Evolutionary conservation across 192 early-diverging fungal genomes (phyloP).

Genomic region (Entrophospora sp.): DNA sequence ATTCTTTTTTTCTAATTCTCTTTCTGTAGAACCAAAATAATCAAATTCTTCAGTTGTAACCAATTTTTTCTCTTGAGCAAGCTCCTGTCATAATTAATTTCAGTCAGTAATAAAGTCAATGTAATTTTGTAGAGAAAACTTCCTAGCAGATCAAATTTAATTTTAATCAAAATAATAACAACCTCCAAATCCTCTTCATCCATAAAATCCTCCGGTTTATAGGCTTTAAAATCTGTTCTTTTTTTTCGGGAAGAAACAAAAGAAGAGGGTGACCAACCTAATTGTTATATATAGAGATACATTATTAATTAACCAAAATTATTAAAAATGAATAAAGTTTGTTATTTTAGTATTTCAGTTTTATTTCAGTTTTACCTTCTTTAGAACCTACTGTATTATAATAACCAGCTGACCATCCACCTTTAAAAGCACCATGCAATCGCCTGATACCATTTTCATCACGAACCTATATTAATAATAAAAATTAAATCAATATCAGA

Average conservation of each 20-base stretch:
- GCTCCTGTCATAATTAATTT: constrained; percentile 29
- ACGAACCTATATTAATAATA: constrained; percentile 29
- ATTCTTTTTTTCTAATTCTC: constrained; percentile 43
- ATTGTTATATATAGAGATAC: background rate
- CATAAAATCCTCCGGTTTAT: constrained; percentile 85
- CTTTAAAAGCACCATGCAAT: constrained; percentile 88
- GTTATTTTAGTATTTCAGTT: too few relatives aligned
- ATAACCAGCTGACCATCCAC: constrained; percentile 92
- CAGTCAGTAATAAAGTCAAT: background rate
- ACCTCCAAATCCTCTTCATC: constrained; percentile 89
- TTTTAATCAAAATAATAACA: constrained; percentile 12
- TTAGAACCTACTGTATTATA: constrained; percentile 94
- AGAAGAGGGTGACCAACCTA: constrained; percentile 67
- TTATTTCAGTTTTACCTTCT: constrained; percentile 82
- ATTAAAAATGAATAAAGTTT: too few relatives aligned
- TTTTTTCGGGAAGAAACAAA: constrained; percentile 71
- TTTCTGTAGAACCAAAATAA: constrained; percentile 50
- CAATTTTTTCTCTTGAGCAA: constrained; percentile 39
- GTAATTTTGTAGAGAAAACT: too few relatives aligned
- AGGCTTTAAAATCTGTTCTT: constrained; percentile 40
- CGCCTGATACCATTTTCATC: constrained; percentile 68
- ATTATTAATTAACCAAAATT: background rate
- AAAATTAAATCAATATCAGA: background rate
- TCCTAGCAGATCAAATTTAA: background rate
- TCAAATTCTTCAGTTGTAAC: constrained; percentile 63